Conservation (phyloP, 345 rosid species). For the Salix arbutifolia region DNA sequence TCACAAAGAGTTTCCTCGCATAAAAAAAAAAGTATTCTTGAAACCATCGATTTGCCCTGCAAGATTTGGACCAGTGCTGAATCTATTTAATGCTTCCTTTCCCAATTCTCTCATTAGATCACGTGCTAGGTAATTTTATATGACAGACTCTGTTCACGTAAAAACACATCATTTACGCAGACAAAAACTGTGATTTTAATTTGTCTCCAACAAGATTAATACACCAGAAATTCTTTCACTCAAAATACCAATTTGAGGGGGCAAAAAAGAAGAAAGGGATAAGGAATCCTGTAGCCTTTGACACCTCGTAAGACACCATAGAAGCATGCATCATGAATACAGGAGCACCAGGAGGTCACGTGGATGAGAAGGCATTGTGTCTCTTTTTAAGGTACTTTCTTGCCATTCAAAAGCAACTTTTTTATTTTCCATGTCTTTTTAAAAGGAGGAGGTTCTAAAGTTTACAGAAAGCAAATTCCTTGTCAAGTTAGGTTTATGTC, state of each 20-base stretch:
- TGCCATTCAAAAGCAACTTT: neutral
- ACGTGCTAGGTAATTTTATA: neutral
- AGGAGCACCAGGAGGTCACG: neutral
- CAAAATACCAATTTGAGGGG: too few relatives aligned
- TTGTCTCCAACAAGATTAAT: too few relatives aligned
- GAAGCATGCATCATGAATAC: neutral
- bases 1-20: too few relatives aligned
- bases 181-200: too few relatives aligned
- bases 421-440: neutral
- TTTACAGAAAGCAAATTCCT: neutral
- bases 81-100: neutral
- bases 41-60: neutral
- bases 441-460: neutral
- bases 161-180: too few relatives aligned
- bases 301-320: neutral
- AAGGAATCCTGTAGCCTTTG: neutral
- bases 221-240: too few relatives aligned
- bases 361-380: neutral
- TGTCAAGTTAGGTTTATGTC: neutral
- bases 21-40: too few relatives aligned
- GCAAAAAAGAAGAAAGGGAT: neutral
- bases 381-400: neutral
- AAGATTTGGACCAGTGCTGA: neutral
- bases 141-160: too few relatives aligned
- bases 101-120: neutral